Base-by-base conservation (phyloP, 768 basidiomycete species). In the Pleurotus salmoneostramineus region DNA sequence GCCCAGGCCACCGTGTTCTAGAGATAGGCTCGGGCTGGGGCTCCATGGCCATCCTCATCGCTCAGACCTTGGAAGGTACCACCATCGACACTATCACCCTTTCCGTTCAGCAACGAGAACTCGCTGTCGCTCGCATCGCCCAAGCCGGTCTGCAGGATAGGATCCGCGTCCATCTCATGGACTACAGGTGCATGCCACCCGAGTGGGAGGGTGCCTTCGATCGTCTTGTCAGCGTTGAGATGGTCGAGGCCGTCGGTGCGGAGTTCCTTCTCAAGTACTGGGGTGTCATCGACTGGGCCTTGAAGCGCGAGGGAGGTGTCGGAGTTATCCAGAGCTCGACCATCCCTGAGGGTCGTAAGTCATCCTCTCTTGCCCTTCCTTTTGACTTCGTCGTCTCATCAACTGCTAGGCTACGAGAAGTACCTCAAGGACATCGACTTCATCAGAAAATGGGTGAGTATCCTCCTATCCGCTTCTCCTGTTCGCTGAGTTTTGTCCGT, bases 1-100 rank as follows among this genome's bases (percentile, higher is more conserved):
- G 71, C 14, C 73, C 80, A 1, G 81, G 82, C 0, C 76, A 83
- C 56, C 74, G 82, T 50, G 77, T 89, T 0, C 76, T 90, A 12
- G 88, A 90, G 67, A 89, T 90, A 50, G 89, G 88, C n/a, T 85
- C 83, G 5, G 89, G 89, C 3, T 92, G 88, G 88, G 89, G 88
- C 4, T 83, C 85, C 6, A 75, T 91, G 61, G 82, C 89, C 3
- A 85, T 90, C 50, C 73, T 80, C 56, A 79, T 88, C 47, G 83
- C 84, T 0, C 71, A 73, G 40, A 78, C 75, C 7, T 71, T 82
- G 56, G 80, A 83, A 2, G 77, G 75, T 37, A 86, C 84, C 47
- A 79, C 73, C 0, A 77, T 91, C 48, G 87, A 91, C 65, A 88
- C 88, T 7, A 73, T 92, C 58, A 92, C 89, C 10, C 78, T 92